These are phyloP conservation scores for Arthrinium phaeospermum DNA, from an alignment of 2,329 filamentous ascomycete genomes.

Conservation along the genomic window DNA sequence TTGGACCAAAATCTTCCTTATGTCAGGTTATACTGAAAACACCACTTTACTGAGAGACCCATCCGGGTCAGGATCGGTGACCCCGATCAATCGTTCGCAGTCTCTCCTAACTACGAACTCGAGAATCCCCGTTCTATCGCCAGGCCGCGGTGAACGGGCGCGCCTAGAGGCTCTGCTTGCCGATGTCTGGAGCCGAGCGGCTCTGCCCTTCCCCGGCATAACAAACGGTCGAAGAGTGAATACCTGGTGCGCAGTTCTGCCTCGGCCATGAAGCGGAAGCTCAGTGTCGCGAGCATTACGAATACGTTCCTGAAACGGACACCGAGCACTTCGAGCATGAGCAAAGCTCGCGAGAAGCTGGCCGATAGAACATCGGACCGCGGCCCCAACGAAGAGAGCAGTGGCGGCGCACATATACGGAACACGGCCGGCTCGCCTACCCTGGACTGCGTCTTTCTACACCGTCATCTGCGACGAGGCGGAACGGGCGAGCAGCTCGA, in stretches of 20 bases:
- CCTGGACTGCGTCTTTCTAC: conserved; percentile 30
- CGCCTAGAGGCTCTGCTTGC: conserved; percentile 75
- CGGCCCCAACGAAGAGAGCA: neutral
- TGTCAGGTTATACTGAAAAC: conserved; percentile 87
- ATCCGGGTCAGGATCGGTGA: conserved; percentile 47
- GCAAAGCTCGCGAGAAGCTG: conserved; percentile 39
- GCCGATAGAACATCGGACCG: conserved; percentile 18
- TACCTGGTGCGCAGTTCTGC: conserved; percentile 79
- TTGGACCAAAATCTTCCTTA: conserved; percentile 70
- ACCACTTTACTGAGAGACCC: conserved; percentile 71
- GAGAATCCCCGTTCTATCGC: conserved; percentile 72
- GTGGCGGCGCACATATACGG: conserved; percentile 26
- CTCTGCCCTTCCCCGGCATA: conserved; percentile 85
- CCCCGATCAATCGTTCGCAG: conserved; percentile 76
- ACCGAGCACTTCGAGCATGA: conserved; percentile 54
- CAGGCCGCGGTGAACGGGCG: conserved; percentile 75
- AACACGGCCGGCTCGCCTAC: conserved; percentile 31
- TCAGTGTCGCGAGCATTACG: conserved; percentile 82
- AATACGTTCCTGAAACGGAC: conserved; percentile 78
- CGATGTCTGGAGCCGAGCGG: conserved; percentile 84
- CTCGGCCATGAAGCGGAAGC: conserved; percentile 84
- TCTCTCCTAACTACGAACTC: conserved; percentile 75
- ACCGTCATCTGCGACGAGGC: conserved; percentile 37
- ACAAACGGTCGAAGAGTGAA: conserved; percentile 67
- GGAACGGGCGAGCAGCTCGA: conserved; percentile 33